phyloP scores from a whole-genome alignment of 2,329 filamentous ascomycete species.

The Cladobotryum mycophilum region DNA sequence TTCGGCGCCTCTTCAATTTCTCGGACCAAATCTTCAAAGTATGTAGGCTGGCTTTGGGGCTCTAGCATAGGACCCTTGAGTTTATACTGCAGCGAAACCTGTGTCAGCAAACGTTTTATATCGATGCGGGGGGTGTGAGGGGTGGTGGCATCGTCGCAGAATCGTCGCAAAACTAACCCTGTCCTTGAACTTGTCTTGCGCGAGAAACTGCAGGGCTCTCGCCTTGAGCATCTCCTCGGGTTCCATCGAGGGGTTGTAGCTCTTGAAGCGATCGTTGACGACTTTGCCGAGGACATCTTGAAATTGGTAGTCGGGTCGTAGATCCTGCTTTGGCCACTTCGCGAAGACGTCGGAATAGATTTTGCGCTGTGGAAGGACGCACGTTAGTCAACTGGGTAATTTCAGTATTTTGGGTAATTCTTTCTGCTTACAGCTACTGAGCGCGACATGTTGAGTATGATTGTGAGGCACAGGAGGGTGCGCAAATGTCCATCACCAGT shows the following conservation, averaged over 20 bases:
- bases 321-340: slow-evolving; percentile 57
- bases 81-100: slow-evolving; percentile 25
- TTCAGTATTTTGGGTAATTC: not conserved
- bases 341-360: slow-evolving; percentile 35
- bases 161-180: slow-evolving; percentile 35
- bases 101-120: slow-evolving; percentile 8
- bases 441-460: slow-evolving; percentile 26
- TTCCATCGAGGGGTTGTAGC: slow-evolving; percentile 32
- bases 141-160: not conserved
- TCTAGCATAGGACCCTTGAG: slow-evolving; percentile 44
- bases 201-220: slow-evolving; percentile 52
- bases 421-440: slow-evolving; percentile 24
- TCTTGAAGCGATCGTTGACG: slow-evolving; percentile 30
- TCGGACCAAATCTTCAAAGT: slow-evolving; percentile 54
- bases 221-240: slow-evolving; percentile 48
- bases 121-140: not conserved
- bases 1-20: slow-evolving; percentile 59
- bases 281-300: slow-evolving; percentile 45
- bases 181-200: slow-evolving; percentile 53
- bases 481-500: too few species aligned
- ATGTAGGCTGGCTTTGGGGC: slow-evolving; percentile 57
- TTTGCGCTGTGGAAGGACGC: slow-evolving; percentile 22
- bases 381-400: not conserved
- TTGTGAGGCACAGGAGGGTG: too few species aligned
- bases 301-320: slow-evolving; percentile 58